Evolutionary conservation across 306 rosid genomes (phyloP).

Genomic region (Luffa acutangula): DNA sequence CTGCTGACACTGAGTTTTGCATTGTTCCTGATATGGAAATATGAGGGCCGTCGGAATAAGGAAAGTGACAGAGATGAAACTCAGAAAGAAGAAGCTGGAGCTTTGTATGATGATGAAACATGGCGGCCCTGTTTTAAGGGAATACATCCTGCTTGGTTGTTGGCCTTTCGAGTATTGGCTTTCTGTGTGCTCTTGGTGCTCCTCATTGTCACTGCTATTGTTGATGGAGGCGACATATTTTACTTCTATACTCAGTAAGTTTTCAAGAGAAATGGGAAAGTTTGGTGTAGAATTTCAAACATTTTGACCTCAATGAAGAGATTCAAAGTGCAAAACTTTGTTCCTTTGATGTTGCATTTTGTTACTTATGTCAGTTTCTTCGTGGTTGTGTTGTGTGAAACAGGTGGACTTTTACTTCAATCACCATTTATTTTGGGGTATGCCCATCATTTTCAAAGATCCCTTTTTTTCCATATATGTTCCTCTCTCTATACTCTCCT

Average conservation of each 20-base stretch:
- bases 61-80: conserved; percentile 20
- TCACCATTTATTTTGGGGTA: conserved; percentile 95
- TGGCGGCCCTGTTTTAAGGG: conserved; percentile 88
- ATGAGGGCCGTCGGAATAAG: conserved; percentile 30
- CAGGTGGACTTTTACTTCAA: conserved; percentile 88
- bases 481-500: background rate
- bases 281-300: background rate
- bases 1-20: conserved; percentile 37
- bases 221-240: conserved; percentile 67
- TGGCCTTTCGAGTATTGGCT: conserved; percentile 68
- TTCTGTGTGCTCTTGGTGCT: conserved; percentile 66
- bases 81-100: conserved; percentile 27
- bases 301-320: background rate
- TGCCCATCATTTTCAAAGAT: conserved; percentile 18
- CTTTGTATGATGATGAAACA: conserved; percentile 79
- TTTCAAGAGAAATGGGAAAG: background rate
- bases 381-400: conserved; percentile 11
- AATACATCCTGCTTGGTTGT: conserved; percentile 84
- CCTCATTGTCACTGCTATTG: conserved; percentile 46
- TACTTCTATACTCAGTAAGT: conserved; percentile 82
- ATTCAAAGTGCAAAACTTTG: background rate
- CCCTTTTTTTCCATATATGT: background rate
- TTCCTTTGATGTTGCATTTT: background rate
- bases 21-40: conserved; percentile 37
- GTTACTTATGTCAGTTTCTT: background rate